These are phyloP conservation scores for Fusarium succisae DNA, from an alignment of 2,329 filamentous ascomycete species.

Conservation along the genomic window DNA sequence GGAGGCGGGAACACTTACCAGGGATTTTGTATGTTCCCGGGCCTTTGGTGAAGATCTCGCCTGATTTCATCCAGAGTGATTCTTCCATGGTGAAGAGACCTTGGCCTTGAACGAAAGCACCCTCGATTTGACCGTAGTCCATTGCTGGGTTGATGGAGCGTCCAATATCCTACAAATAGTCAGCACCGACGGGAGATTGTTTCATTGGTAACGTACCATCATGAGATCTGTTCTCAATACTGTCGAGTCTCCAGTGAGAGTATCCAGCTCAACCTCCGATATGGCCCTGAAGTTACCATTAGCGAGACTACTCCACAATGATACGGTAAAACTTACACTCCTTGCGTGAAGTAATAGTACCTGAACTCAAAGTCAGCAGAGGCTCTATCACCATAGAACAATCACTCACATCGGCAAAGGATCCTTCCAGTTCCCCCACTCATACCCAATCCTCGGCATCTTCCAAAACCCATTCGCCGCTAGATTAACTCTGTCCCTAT, in stretches of 20 bases:
- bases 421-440: constrained; percentile 88
- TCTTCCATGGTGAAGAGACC: background rate
- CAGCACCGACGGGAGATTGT: accelerated
- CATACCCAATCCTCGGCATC: constrained; percentile 90
- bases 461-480: constrained; percentile 92
- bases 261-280: background rate
- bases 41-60: background rate
- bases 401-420: constrained; percentile 71
- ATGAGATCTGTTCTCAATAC: background rate
- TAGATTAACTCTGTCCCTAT: constrained; percentile 80
- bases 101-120: background rate
- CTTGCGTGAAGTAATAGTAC: constrained; percentile 3
- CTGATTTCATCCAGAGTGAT: background rate
- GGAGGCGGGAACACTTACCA: background rate
- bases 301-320: accelerated
- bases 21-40: constrained; percentile 1
- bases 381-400: accelerated
- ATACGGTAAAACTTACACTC: background rate
- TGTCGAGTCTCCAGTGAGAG: background rate
- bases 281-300: background rate
- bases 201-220: background rate
- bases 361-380: background rate
- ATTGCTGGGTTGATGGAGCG: background rate
- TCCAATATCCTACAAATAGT: background rate
- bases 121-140: background rate